Percentiles rank a stretch among this genome's conserved stretches.
phyloP scores from a whole-genome alignment of 164 flowering plant genomes.

The Taxillus chinensis region DNA sequence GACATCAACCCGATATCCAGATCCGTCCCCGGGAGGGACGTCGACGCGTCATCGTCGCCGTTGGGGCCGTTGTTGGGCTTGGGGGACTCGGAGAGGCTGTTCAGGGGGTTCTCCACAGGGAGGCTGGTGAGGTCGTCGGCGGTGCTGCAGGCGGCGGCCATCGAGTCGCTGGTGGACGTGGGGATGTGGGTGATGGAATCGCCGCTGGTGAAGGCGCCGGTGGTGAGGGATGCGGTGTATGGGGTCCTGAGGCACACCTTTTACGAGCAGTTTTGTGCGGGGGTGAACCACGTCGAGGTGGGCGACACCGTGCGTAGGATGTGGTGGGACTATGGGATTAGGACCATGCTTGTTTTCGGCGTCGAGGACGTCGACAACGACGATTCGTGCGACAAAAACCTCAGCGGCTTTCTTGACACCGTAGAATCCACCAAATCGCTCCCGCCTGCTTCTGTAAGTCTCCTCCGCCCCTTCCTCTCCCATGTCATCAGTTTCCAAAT shows the following conservation, averaged over 20 bases:
- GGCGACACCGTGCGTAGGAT: conserved; percentile 23
- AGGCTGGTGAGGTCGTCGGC: conserved; percentile 36
- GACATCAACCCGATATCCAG: no score
- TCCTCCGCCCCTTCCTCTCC: not conserved
- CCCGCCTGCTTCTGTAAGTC: conserved; percentile 59
- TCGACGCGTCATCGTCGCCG: not conserved
- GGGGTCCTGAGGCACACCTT: conserved; percentile 33
- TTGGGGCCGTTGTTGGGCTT: conserved; percentile 19
- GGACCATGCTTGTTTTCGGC: conserved; percentile 68
- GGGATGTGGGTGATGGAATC: conserved; percentile 70
- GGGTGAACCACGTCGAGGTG: conserved; percentile 42
- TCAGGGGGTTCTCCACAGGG: conserved; percentile 34
- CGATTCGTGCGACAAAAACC: conserved; percentile 50
- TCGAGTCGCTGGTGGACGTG: conserved; percentile 53
- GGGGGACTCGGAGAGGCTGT: conserved; percentile 35
- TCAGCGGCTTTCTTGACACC: conserved; percentile 41
- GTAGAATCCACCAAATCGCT: conserved; percentile 38
- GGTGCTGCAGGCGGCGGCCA: conserved; percentile 39
- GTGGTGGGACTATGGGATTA: conserved; percentile 38
- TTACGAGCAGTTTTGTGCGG: conserved; percentile 78
- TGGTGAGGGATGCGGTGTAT: conserved; percentile 20
- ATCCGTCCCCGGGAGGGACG: no score
- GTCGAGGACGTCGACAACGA: conserved; percentile 58
- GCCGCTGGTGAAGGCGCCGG: conserved; percentile 25
- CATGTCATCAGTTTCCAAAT: not conserved